Conservation (phyloP, 345 rosid species). For the Citrus hindsii region DNA sequence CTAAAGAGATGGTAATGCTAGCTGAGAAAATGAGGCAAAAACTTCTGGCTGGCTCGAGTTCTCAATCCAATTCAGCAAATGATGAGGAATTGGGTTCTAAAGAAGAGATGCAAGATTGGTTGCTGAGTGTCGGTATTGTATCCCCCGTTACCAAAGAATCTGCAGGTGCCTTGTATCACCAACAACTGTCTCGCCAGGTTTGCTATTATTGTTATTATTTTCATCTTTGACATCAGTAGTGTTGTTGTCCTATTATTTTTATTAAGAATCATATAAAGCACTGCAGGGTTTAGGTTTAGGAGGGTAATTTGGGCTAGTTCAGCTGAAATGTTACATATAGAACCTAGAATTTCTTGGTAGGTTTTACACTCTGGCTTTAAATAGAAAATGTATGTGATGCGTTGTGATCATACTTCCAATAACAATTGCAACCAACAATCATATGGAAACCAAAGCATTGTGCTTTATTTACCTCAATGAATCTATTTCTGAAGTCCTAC, state of each 20-base stretch:
- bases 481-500: not conserved
- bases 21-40: conserved; percentile 94
- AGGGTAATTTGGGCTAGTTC: not conserved
- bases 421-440: not conserved
- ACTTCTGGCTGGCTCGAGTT: conserved; percentile 64
- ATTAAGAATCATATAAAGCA: not conserved
- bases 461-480: not conserved
- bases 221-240: conserved; percentile 1
- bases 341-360: not conserved
- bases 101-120: conserved; percentile 94
- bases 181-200: conserved; percentile 94
- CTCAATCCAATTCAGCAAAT: conserved; percentile 48
- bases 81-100: conserved; percentile 91
- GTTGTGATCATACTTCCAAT: not conserved
- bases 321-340: not conserved
- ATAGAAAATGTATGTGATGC: not conserved
- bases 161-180: conserved; percentile 93
- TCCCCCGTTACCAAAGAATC: conserved; percentile 96
- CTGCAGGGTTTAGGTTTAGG: not conserved
- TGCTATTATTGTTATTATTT: conserved; percentile 7
- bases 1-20: conserved; percentile 88
- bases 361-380: not conserved
- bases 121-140: conserved; percentile 93
- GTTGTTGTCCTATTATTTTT: conserved; percentile 9
- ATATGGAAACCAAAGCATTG: not conserved